Percentiles rank a stretch among this genome's conserved stretches.
Evolutionary conservation across 345 rosid species (phyloP).

Genomic region (Gynandropsis gynandra): DNA sequence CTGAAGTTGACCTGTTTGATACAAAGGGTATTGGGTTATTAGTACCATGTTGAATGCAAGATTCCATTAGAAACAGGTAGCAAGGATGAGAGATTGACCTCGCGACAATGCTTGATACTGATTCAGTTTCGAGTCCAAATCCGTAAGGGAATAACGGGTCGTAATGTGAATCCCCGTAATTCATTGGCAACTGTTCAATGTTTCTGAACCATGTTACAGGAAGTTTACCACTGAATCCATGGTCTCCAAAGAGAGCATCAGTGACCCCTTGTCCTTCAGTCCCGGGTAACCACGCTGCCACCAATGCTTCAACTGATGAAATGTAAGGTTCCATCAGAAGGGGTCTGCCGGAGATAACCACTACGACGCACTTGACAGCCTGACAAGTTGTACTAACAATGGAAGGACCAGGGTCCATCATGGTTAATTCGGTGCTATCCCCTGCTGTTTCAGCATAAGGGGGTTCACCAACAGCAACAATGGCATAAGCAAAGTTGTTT

Average conservation of each 20-base stretch:
- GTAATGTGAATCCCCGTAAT: constrained; percentile 61
- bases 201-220: constrained; percentile 82
- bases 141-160: constrained; percentile 83
- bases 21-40: background rate
- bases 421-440: constrained; percentile 60
- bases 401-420: constrained; percentile 60
- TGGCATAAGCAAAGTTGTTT: constrained; percentile 60
- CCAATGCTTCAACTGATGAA: constrained; percentile 56
- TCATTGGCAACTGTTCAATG: constrained; percentile 92
- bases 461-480: constrained; percentile 73
- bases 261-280: constrained; percentile 90
- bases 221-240: constrained; percentile 82
- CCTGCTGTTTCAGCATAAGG: constrained; percentile 82
- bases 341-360: constrained; percentile 83
- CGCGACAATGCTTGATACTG: constrained; percentile 45
- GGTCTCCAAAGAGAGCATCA: constrained; percentile 78
- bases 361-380: constrained; percentile 62
- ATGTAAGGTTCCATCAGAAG: constrained; percentile 69
- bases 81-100: constrained; percentile 31
- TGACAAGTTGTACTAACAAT: constrained; percentile 56
- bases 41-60: background rate
- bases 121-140: constrained; percentile 70
- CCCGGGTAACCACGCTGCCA: constrained; percentile 95
- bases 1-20: constrained; percentile 45
- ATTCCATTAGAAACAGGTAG: background rate